Base-by-base conservation (phyloP, 225 moss, liverwort and hornwort genomes). In the Pseudoscleropodium purum region DNA sequence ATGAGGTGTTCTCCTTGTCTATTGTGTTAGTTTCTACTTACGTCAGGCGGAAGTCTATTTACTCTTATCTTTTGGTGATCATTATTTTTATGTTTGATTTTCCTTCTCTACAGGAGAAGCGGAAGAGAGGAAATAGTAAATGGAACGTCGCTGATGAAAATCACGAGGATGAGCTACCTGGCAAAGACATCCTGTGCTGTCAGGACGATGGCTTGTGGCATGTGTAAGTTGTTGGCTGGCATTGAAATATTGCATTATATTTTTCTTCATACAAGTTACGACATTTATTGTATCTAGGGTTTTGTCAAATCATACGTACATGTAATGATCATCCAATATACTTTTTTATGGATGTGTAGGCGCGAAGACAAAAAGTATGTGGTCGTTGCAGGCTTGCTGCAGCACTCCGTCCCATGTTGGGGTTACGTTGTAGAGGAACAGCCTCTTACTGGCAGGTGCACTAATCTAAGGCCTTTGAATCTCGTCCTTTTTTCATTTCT, bases 341-440 rank as follows among this genome's bases (percentile, higher is more conserved):
- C 83, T 64, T 67, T 47, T 66, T 54, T 85, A 69, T 85, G 85
- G 64, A 64, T 81, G 54, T 72, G 64, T 84, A 99, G 97, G 69
- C 93, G 91, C 74, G 89, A 95, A 92, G 96, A 99, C 86, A 94
- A 94, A 65, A 97, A 95, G 92, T 99, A 99, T 82, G 86, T 90
- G 57, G 97, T 99, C 43, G 97, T 93, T 83, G 98, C 97, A 82
- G 94, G 96, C 85, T 92, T 99, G 92, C 89, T 99, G 82, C 95
- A 93, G 92, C 98, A 99, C 89, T 89, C 95, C 81, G 94, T 99
- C 70, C 98, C 98, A 63, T 96, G 98, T 92, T 99, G 98, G 98
- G 98, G 98, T 81, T 99, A 95, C 88, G 97, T 99, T 84, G 93
- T 99, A 27, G 96, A 99, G 90, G 98, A 99, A 80, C 95, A 89